These are phyloP conservation scores for Aspergillus tubingensis DNA, from an alignment of 2,329 filamentous ascomycete species.

Conservation along the genomic window DNA sequence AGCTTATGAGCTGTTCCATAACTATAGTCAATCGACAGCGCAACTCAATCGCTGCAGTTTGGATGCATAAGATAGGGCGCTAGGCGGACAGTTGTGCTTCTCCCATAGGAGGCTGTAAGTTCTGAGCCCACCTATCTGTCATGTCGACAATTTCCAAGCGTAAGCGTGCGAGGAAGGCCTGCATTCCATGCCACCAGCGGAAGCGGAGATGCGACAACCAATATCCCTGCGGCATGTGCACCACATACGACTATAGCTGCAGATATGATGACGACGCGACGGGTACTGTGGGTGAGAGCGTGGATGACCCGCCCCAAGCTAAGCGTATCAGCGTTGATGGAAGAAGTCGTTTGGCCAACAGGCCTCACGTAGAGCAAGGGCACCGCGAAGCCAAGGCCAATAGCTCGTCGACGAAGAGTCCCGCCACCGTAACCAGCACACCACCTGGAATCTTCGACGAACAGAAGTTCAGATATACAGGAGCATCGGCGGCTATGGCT, in stretches of 20 bases:
- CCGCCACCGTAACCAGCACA: conserved; percentile 7
- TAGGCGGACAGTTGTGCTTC: too few species aligned
- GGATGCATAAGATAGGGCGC: too few species aligned
- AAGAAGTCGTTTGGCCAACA: conserved; percentile 2
- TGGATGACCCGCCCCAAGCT: conserved; percentile 5
- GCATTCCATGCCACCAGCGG: conserved; percentile 35
- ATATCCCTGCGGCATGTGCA: conserved; percentile 34
- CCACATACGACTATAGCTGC: conserved; percentile 32
- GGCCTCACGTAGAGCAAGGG: conserved; percentile 2
- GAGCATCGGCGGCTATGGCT: conserved; percentile 34
- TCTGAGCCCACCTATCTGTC: not conserved
- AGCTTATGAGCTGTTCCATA: too few species aligned
- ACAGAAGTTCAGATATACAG: conserved; percentile 29
- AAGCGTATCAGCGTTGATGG: conserved; percentile 16
- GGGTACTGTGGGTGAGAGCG: not conserved
- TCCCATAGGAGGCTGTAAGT: too few species aligned
- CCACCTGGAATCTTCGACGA: conserved; percentile 31
- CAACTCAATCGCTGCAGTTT: too few species aligned
- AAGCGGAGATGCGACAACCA: conserved; percentile 36
- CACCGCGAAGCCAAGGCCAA: conserved; percentile 5
- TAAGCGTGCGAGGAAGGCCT: conserved; percentile 34
- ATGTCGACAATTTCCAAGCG: conserved; percentile 28
- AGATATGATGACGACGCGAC: conserved; percentile 24
- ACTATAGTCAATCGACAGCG: too few species aligned
- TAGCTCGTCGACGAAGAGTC: conserved; percentile 19